Evolutionary conservation across 1,284 basidiomycete genomes (phyloP), one percentile per base, ranked within the genome.

Genomic region (Veloboletus limbatus): DNA sequence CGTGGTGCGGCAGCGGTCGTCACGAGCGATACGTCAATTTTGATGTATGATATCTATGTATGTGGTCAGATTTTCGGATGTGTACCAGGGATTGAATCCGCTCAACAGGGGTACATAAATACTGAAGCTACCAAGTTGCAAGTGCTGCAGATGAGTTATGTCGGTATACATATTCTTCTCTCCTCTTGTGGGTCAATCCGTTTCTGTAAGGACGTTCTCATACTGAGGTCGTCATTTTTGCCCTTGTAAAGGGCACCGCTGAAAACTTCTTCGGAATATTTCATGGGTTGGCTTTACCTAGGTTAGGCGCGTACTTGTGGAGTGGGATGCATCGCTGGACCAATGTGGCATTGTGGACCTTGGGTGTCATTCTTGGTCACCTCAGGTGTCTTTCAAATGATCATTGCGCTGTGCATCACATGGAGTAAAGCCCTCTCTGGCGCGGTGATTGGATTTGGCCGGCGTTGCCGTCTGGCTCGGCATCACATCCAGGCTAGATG

Each of bases 271-370:
- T 92, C 51, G 91, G 92, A 5, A 82, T 97, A 45, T 86, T n/a
- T 82, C 6, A 89, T 92, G 88, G 91, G 89, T 13, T 92, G 86
- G 86, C 79, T 91, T 43, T 91, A 90, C 60, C 85, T 91, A 88
- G 60, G 85, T 74, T 16, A 33, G 14, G 38, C 14, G 10, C 33
- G 33, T 22, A 17, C 14, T 2, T 13, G 4, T 28, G 18, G 16
- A 8, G 10, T 17, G 22, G 9, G 21, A 46, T 31, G 25, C n/a
- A 13, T 34, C 11, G 25, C 9, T 16, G 7, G 14, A 22, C 34
- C 53, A 31, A 47, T 43, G 21, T 43, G 37, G 33, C 10, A 7
- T 10, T 9, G 10, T 34, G 34, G 16, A 85, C 82, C 14, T 88
- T 89, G 85, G 88, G 87, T 6, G 86, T 89, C 48, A 79, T 88